Percentiles rank a stretch among this genome's conserved stretches.
phyloP scores from a whole-genome alignment of 2,329 filamentous ascomycete genomes.

The Epichloe sp. region DNA sequence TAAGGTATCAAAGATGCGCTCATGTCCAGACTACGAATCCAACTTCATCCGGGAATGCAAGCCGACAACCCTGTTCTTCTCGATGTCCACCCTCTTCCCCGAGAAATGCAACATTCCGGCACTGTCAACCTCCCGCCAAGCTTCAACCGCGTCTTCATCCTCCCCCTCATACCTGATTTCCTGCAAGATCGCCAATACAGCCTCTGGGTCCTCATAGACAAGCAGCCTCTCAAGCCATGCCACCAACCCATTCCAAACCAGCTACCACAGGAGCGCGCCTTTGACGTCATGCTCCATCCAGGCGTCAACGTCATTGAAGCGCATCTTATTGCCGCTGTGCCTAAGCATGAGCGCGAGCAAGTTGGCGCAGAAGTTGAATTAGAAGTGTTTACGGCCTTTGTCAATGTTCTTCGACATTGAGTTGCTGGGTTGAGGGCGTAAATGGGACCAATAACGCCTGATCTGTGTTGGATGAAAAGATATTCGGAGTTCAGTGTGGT shows the following conservation, averaged over 20 bases:
- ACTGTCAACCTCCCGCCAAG: constrained; percentile 56
- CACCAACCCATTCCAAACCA: constrained; percentile 40
- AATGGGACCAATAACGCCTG: neutral
- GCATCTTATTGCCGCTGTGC: constrained; percentile 60
- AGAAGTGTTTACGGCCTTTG: constrained; percentile 65
- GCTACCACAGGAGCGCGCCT: constrained; percentile 50
- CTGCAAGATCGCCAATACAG: constrained; percentile 59
- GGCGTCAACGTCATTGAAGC: constrained; percentile 71
- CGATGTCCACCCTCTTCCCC: constrained; percentile 51
- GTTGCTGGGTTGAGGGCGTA: neutral
- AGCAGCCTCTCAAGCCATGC: constrained; percentile 40
- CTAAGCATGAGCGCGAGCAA: constrained; percentile 41
- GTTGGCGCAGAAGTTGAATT: constrained; percentile 56
- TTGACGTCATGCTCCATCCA: constrained; percentile 57
- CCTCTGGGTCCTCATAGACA: constrained; percentile 61
- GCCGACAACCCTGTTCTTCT: constrained; percentile 48
- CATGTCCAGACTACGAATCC: constrained; percentile 51
- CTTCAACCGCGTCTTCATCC: constrained; percentile 59
- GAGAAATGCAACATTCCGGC: constrained; percentile 56
- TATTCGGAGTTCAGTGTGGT: neutral
- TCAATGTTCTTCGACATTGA: constrained; percentile 45
- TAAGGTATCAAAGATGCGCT: constrained; percentile 47
- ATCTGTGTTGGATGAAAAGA: neutral
- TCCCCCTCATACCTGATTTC: constrained; percentile 49
- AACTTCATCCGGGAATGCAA: constrained; percentile 54